Evolutionary conservation across 192 early-diverging fungal species (phyloP).

Genomic region (Coemansia asiatica): DNA sequence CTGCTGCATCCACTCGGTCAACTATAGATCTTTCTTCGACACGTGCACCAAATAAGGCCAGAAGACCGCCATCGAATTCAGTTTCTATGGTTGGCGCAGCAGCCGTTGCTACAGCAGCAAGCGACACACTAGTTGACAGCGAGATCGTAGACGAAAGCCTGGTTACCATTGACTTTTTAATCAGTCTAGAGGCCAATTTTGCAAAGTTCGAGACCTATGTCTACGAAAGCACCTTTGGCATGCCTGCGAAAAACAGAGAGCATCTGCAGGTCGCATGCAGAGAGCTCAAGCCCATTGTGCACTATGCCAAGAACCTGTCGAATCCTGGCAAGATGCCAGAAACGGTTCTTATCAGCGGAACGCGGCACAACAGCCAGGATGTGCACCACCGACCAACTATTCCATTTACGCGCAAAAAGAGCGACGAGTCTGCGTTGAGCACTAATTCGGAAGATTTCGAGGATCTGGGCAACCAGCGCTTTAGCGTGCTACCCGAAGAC

Average conservation of each 20-base stretch:
- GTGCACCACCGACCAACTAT: constrained; percentile 6
- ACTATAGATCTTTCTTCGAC: constrained; percentile 38
- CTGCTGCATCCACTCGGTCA: neutral
- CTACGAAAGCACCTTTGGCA: neutral
- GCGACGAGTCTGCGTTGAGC: neutral
- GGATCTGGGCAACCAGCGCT: constrained; percentile 40
- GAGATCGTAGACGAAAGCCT: constrained; percentile 46
- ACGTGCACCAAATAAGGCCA: neutral
- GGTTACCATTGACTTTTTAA: constrained; percentile 50
- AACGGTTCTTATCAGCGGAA: constrained; percentile 16
- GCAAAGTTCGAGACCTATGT: constrained; percentile 34
- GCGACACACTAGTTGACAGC: constrained; percentile 41
- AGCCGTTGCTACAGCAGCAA: constrained; percentile 30
- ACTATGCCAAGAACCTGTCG: constrained; percentile 47
- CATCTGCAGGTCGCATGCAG: constrained; percentile 27
- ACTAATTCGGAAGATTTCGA: constrained; percentile 27
- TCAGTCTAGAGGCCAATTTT: constrained; percentile 45
- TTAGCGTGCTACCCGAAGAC: constrained; percentile 34
- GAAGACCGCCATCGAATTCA: constrained; percentile 2
- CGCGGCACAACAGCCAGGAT: constrained; percentile 16
- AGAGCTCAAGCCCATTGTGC: constrained; percentile 52
- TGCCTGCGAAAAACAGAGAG: neutral
- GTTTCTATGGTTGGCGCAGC: constrained; percentile 16
- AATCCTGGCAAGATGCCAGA: constrained; percentile 20
- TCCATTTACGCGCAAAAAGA: constrained; percentile 10